Conservation (phyloP, 2,329 filamentous ascomycete genomes). For the Penicillium decumbens region DNA sequence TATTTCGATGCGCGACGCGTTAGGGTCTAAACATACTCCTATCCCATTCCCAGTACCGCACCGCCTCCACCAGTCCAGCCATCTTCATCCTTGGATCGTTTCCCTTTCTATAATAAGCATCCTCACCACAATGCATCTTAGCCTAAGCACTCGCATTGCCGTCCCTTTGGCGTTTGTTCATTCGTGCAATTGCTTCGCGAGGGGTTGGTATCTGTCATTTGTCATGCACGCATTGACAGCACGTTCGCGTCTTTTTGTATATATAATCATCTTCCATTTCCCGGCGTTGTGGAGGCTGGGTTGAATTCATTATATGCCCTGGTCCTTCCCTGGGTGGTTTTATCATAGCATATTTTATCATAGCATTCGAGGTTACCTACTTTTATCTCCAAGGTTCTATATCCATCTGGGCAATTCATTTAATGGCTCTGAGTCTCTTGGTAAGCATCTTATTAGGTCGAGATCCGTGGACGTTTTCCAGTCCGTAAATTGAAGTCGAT, state of each 20-base stretch:
- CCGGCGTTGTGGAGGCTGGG: background rate
- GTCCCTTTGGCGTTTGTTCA: background rate
- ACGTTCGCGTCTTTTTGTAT: background rate
- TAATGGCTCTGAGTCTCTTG: too few relatives aligned
- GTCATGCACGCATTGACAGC: background rate
- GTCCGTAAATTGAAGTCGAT: too few relatives aligned
- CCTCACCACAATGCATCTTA: background rate
- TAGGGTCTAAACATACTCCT: constrained; percentile 17
- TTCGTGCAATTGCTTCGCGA: too few relatives aligned
- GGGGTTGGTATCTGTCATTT: background rate
- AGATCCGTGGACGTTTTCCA: too few relatives aligned
- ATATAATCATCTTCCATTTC: background rate
- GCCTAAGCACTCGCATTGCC: background rate
- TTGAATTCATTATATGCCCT: background rate
- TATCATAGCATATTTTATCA: too few relatives aligned
- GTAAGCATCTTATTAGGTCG: too few relatives aligned
- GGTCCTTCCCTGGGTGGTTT: too few relatives aligned
- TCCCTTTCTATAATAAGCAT: background rate
- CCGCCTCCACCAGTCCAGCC: background rate
- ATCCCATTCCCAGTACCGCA: background rate
- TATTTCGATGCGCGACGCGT: constrained; percentile 41
- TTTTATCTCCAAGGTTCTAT: too few relatives aligned
- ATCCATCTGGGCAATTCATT: too few relatives aligned
- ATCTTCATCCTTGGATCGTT: background rate
- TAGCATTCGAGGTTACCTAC: too few relatives aligned